These are phyloP conservation scores for Pistacia vera DNA, from an alignment of 345 rosid genomes.

Conservation along the genomic window DNA sequence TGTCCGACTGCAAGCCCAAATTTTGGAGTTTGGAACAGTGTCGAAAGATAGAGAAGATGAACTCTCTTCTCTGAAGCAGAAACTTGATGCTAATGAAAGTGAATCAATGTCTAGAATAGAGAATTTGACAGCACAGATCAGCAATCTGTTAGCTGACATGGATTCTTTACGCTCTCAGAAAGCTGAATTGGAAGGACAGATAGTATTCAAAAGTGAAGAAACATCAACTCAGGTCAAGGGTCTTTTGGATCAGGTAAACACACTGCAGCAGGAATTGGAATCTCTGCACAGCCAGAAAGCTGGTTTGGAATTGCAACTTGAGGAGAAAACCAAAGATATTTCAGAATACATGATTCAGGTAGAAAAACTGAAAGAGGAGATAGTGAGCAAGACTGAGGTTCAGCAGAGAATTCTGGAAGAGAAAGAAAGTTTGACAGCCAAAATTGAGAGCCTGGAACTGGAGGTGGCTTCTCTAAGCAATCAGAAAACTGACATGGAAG, in stretches of 20 bases:
- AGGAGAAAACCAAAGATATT: constrained; percentile 51
- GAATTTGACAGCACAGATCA: constrained; percentile 53
- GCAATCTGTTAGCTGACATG: constrained; percentile 41
- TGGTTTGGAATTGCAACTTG: constrained; percentile 55
- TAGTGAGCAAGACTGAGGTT: constrained; percentile 35
- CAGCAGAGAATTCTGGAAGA: constrained; percentile 45
- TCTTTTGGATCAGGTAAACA: constrained; percentile 51
- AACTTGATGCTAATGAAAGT: constrained; percentile 55
- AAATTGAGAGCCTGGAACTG: constrained; percentile 34
- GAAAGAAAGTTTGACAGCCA: constrained; percentile 43
- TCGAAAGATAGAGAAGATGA: constrained; percentile 50
- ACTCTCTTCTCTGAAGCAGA: constrained; percentile 46
- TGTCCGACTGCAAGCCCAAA: constrained; percentile 38
- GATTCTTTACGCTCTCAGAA: constrained; percentile 48
- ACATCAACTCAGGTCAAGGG: constrained; percentile 46
- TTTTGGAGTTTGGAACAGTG: constrained; percentile 54
- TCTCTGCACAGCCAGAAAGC: constrained; percentile 54
- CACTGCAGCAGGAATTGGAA: constrained; percentile 53
- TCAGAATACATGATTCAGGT: constrained; percentile 48
- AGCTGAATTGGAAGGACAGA: constrained; percentile 64
- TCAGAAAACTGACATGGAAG: constrained; percentile 53
- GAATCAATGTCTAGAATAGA: constrained; percentile 54
- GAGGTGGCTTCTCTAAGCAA: constrained; percentile 44
- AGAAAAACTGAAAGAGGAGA: constrained; percentile 46
- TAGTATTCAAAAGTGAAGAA: constrained; percentile 52